Evolutionary conservation across 768 basidiomycete species (phyloP).

Genomic region (Tricholoma saponaceum): DNA sequence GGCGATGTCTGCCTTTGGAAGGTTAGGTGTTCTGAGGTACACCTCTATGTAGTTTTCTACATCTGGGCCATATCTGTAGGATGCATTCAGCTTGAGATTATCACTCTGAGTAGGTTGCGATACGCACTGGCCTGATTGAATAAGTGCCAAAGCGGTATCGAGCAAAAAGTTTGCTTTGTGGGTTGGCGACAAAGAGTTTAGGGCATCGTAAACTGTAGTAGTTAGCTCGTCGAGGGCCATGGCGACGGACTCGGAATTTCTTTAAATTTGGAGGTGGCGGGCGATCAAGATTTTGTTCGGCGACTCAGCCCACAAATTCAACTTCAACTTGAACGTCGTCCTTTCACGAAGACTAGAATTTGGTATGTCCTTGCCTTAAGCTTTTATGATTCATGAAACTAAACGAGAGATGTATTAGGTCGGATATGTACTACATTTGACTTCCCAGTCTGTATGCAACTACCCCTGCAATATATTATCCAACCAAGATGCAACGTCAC

Average conservation of each 20-base stretch:
- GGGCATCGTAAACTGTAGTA: conserved; percentile 42
- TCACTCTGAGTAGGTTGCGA: neutral
- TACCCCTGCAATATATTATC: neutral
- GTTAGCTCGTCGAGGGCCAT: conserved; percentile 47
- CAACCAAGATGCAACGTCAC: conserved; percentile 5
- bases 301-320: neutral
- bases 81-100: conserved; percentile 2
- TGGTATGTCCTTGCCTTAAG: neutral
- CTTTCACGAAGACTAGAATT: too few relatives aligned
- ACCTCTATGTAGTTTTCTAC: conserved; percentile 67
- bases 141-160: conserved; percentile 44
- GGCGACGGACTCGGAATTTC: neutral
- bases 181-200: conserved; percentile 39
- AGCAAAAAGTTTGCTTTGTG: conserved; percentile 49
- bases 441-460: too few relatives aligned
- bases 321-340: too few relatives aligned
- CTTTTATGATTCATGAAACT: too few relatives aligned
- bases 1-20: conserved; percentile 46
- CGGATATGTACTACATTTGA: too few relatives aligned
- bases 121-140: conserved; percentile 47
- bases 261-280: neutral
- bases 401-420: too few relatives aligned
- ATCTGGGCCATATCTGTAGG: conserved; percentile 52
- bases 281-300: neutral
- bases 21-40: conserved; percentile 56